phyloP scores from a whole-genome alignment of 352 stramenopile genomes.

The Phytopythium montanum region DNA sequence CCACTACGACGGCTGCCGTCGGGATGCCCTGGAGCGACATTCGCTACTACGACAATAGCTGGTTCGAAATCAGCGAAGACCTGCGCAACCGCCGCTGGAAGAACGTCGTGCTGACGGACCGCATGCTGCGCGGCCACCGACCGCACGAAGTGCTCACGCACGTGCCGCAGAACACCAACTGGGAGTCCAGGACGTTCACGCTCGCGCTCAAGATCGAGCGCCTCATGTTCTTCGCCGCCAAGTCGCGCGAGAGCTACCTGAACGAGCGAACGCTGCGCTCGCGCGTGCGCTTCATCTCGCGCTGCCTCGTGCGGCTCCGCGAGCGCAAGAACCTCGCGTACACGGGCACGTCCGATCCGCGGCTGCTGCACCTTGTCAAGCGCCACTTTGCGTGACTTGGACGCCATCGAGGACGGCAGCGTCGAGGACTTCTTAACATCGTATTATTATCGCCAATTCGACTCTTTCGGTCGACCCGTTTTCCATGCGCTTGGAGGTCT shows the following conservation, averaged over 20 bases:
- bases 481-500: too few relatives aligned
- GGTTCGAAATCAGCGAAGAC: constrained; percentile 9
- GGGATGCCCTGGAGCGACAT: constrained; percentile 1
- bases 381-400: background rate
- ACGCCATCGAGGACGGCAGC: background rate
- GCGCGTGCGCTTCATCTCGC: constrained; percentile 51
- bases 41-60: constrained; percentile 9
- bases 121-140: constrained; percentile 55
- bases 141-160: constrained; percentile 63
- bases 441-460: too few relatives aligned
- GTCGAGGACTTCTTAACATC: background rate
- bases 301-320: constrained; percentile 48
- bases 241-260: constrained; percentile 56
- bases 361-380: constrained; percentile 2
- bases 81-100: constrained; percentile 8
- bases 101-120: constrained; percentile 51
- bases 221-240: constrained; percentile 53
- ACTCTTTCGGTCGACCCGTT: too few relatives aligned
- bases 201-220: constrained; percentile 67
- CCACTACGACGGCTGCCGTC: background rate
- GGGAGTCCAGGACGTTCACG: constrained; percentile 60
- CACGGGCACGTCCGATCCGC: constrained; percentile 3
- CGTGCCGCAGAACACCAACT: constrained; percentile 63
- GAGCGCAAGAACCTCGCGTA: constrained; percentile 46
- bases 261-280: constrained; percentile 51